phyloP scores from a whole-genome alignment of 2,329 filamentous ascomycete species.

The Aspergillus bombycis region DNA sequence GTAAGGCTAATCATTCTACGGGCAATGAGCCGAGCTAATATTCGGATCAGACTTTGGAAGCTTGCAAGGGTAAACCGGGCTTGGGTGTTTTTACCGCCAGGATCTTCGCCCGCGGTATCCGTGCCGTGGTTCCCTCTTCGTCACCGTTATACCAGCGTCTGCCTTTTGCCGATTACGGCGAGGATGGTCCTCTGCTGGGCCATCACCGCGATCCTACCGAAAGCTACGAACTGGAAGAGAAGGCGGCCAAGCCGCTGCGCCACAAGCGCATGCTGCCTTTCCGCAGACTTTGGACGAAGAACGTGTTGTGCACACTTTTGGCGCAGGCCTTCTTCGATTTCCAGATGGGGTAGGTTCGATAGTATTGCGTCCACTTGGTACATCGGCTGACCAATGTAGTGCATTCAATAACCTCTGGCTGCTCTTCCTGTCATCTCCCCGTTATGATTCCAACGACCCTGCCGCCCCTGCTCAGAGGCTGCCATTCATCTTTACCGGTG shows the following conservation, averaged over 20 bases:
- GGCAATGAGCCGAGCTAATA: constrained; percentile 9
- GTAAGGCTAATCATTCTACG: constrained; percentile 18
- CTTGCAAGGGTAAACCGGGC: constrained; percentile 52
- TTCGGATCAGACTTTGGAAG: constrained; percentile 50
- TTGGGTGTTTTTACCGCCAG: constrained; percentile 40
- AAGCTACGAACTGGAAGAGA: constrained; percentile 43
- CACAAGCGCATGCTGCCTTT: constrained; percentile 51
- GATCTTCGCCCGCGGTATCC: constrained; percentile 31
- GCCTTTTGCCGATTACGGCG: constrained; percentile 40
- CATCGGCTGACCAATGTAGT: constrained; percentile 41
- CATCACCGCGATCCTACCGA: constrained; percentile 35
- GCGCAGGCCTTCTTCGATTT: constrained; percentile 73
- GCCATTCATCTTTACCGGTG: constrained; percentile 67
- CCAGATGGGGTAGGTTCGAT: constrained; percentile 57
- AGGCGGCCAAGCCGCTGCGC: constrained; percentile 36
- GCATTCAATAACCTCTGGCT: constrained; percentile 79
- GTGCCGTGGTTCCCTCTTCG: constrained; percentile 31
- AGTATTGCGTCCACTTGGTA: not conserved
- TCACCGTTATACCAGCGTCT: constrained; percentile 38
- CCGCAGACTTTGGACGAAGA: constrained; percentile 57
- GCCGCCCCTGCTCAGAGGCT: constrained; percentile 47
- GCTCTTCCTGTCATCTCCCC: constrained; percentile 74
- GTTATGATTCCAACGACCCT: constrained; percentile 50
- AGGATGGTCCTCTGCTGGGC: constrained; percentile 37
- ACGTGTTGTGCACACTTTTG: constrained; percentile 60